Evolutionary conservation across 257 asterid genomes (phyloP).

Genomic region (Verbena officinalis): DNA sequence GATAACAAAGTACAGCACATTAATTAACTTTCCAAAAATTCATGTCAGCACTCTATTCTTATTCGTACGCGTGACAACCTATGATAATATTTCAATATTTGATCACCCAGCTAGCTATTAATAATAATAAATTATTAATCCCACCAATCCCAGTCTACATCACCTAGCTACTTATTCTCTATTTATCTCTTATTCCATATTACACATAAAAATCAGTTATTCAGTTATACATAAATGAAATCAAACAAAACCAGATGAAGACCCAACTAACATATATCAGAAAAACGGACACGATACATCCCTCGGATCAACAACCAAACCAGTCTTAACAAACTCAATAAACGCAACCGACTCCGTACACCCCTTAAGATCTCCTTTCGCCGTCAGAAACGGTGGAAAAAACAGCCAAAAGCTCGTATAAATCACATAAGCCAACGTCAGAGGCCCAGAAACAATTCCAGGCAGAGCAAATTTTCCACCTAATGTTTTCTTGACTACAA

Average conservation of each 20-base stretch:
- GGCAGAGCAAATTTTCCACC: slow-evolving; percentile 25
- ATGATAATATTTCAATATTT: no score
- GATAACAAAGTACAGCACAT: no score
- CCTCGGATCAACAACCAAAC: slow-evolving; percentile 43
- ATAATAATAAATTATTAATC: no score
- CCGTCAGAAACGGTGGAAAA: slow-evolving; percentile 55
- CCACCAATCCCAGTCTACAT: no score
- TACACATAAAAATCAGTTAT: no score
- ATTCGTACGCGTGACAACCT: no score
- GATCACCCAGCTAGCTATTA: no score
- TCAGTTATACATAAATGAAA: no score
- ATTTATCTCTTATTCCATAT: no score
- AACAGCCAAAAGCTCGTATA: slow-evolving; percentile 54
- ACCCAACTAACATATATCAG: slow-evolving; percentile 1
- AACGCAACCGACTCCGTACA: slow-evolving; percentile 64
- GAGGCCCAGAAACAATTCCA: slow-evolving; percentile 37
- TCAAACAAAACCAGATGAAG: neutral
- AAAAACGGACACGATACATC: slow-evolving; percentile 50
- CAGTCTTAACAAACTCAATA: slow-evolving; percentile 45
- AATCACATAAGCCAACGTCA: slow-evolving; percentile 44
- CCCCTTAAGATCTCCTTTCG: slow-evolving; percentile 42
- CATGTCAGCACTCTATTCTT: no score
- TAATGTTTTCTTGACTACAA: slow-evolving; percentile 35
- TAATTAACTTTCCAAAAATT: no score
- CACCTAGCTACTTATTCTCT: no score